Base-by-base conservation (phyloP, 345 rosid genomes). In the Garcia nutans region DNA sequence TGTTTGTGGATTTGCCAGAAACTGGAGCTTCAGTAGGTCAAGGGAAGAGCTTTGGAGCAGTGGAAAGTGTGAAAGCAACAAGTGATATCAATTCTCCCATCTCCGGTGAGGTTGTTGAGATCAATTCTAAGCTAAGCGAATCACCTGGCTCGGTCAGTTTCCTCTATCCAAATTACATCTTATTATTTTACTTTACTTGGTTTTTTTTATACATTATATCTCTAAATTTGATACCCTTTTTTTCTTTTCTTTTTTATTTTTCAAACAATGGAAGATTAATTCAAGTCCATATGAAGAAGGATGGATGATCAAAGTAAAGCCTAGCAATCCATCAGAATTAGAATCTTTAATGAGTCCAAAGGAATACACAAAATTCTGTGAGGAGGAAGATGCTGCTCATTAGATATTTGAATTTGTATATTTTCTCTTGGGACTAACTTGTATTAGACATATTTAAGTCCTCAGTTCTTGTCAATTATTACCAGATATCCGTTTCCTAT, bases 281-380 rank as follows among this genome's bases (percentile, higher is more conserved):
- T 77, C 93, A 63, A 93, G 97, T 83, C 98, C 97, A 41, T 93
- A 88, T 69, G 97, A 93, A 78, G 90, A 82, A 31, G 99, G 98
- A 73, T 96, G 97, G 99, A 91, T 96, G 92, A 93, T 93, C 77
- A 96, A 93, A 84, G 93, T 96, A 79, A 96, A 93, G 88, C 97
- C 97, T 11, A 87, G 89, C 73, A 85, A 73, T 75, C 93, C 99
- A 41, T 86, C 89, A 6, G 98, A 93, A 77, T 66, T 92, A 61
- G 93, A 82, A 31, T 85, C 94, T 70, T 84, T 96, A 78, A 79
- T 96, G 93, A 95, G 88, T 77, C 57, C 97, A 33, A 88, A 85
- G 70, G 97, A 89, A 71, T 96, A 92, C 88, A 87, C 88, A 22
- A 92, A 96, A 79, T 88, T 90, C 88, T 96, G 97, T 24, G 93